Conservation (phyloP, 2,329 filamentous ascomycete species). For the Aspergillus tubingensis region DNA sequence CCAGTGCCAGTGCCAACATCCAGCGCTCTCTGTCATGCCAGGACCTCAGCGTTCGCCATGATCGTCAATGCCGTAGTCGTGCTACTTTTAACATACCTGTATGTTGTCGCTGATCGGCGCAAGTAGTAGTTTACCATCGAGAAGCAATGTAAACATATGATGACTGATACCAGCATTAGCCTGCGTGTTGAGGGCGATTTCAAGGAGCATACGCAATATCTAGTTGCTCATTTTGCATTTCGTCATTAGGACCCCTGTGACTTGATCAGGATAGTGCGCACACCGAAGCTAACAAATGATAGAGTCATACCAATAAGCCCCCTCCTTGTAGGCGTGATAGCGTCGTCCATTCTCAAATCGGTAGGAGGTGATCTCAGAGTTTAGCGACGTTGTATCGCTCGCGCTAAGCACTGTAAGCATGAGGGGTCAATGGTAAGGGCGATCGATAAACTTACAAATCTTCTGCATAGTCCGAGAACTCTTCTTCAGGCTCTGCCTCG, state of each 20-base stretch:
- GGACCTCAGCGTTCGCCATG: neutral
- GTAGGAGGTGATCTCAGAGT: constrained; percentile 27
- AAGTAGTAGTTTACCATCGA: constrained; percentile 23
- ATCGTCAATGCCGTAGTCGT: neutral
- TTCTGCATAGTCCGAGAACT: constrained; percentile 19
- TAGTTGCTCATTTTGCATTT: constrained; percentile 26
- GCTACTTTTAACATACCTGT: constrained; percentile 12
- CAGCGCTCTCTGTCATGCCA: constrained; percentile 22
- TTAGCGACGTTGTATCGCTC: constrained; percentile 23
- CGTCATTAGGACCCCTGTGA: constrained; percentile 27
- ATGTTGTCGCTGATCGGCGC: constrained; percentile 21
- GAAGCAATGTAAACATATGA: constrained; percentile 30
- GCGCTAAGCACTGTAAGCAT: constrained; percentile 8
- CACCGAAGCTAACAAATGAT: neutral
- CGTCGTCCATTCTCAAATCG: constrained; percentile 34
- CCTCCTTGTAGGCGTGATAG: constrained; percentile 35
- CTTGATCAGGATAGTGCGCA: constrained; percentile 1
- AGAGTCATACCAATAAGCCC: constrained; percentile 27
- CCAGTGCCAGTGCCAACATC: constrained; percentile 28
- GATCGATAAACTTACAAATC: constrained; percentile 19
- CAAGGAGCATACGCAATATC: constrained; percentile 24
- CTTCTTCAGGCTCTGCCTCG: neutral
- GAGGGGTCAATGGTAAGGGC: no score
- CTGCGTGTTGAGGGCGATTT: neutral
- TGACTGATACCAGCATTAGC: constrained; percentile 15